These are phyloP conservation scores for Fusarium nodosum DNA, from an alignment of 2,329 filamentous ascomycete species.

Conservation along the genomic window DNA sequence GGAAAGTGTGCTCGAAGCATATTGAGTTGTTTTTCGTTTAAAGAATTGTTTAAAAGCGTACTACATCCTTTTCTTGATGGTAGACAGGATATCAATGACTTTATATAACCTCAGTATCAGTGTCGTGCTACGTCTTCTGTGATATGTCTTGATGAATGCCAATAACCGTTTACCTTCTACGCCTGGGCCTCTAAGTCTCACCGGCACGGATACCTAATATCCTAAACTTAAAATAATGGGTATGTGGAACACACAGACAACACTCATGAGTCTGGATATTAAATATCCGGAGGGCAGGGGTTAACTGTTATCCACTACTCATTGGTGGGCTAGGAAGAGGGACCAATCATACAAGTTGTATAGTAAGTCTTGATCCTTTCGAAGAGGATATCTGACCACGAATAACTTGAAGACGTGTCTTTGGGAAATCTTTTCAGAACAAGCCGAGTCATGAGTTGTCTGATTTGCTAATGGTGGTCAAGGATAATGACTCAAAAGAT, in stretches of 20 bases:
- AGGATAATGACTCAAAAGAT: neutral
- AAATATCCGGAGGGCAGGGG: neutral
- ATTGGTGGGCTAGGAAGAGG: too few relatives aligned
- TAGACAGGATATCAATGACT: neutral
- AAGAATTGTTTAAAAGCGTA: neutral
- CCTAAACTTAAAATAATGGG: neutral
- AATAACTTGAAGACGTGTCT: neutral
- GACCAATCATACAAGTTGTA: neutral
- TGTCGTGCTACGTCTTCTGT: too few relatives aligned
- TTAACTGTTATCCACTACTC: neutral
- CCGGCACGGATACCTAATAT: neutral
- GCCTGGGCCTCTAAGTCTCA: neutral
- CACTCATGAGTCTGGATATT: neutral
- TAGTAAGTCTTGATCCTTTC: neutral
- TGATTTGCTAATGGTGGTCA: too few relatives aligned
- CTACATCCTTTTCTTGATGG: neutral
- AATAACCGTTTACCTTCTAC: too few relatives aligned
- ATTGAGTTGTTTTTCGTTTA: neutral
- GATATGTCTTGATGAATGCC: too few relatives aligned
- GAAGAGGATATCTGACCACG: neutral
- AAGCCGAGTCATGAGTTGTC: too few relatives aligned
- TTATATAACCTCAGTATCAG: neutral
- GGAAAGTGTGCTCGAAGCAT: neutral
- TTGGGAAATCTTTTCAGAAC: neutral
- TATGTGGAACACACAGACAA: too few relatives aligned